Evolutionary conservation across 2,329 filamentous ascomycete species (phyloP), one percentile per base, ranked within the genome.

Genomic region (Cladophialophora psammophila): DNA sequence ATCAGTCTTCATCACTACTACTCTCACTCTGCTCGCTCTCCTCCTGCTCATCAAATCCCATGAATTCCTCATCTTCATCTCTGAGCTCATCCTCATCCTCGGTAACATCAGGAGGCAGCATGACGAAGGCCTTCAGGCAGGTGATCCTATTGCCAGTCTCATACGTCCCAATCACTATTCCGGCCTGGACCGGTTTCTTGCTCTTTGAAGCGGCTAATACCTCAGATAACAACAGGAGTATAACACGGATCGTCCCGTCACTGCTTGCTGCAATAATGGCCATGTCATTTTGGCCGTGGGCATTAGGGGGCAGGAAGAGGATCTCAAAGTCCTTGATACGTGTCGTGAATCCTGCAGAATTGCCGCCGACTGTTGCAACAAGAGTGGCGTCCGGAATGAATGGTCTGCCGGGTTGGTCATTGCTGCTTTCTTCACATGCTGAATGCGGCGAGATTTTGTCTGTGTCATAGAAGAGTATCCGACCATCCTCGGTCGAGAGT

Each of bases 311-410:
- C 2, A 84, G 66, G 12, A 78, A 76, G 57, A 95, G 74, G 38
- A 93, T 80, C 66, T 88, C 86, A 78, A 98, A 97, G 76, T 97
- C 94, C 81, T 98, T 99, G 78, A 98, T 89, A 60, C 95, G 88
- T 10, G 88, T 86, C 2, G 81, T 80, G 58, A 95, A 85, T 0
- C 89, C 90, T 1, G 84, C 85, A 35, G 86, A 84, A 71, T 87
- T 88, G 12, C 94, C 94, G 48, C 94, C 94, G 10, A 98, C 77
- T 73, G 94, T 87, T n/a, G 88, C 92, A 12, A 95, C 76, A 18
- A 91, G 76, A 53, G 78, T 77, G 62, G 81, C 83, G 74, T 87
- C 86, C 45, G 91, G 91, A 20, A 88, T 83, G 6, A 85, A 81
- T 55, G 89, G 79, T 1, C 18, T 2, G 20, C 18, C 20, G 5